Evolutionary conservation across 2,329 filamentous ascomycete genomes (phyloP).

Genomic region (Colletotrichum eremochloae): DNA sequence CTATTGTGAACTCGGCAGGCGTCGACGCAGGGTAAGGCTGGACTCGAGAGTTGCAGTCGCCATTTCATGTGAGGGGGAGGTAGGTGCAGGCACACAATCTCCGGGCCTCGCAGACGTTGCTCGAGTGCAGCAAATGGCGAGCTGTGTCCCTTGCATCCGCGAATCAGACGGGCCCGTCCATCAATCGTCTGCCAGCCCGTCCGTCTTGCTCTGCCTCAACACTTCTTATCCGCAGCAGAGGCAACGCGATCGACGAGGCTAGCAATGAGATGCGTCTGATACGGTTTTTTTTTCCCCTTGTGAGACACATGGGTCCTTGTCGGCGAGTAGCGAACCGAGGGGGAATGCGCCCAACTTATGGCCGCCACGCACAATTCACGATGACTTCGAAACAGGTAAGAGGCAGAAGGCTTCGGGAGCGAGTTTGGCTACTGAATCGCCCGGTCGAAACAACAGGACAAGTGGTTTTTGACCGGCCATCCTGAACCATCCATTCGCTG

Average conservation of each 20-base stretch:
- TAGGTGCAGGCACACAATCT: conserved; percentile 36
- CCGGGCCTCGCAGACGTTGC: conserved; percentile 30
- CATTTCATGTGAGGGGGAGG: conserved; percentile 37
- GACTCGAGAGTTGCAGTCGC: conserved; percentile 28
- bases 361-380: conserved; percentile 26
- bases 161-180: conserved; percentile 26
- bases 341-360: not conserved
- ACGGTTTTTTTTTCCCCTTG: conserved; percentile 19
- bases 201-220: not conserved
- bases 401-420: not conserved
- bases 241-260: conserved; percentile 32
- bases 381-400: conserved; percentile 26
- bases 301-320: conserved; percentile 37
- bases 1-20: not conserved
- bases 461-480: not conserved
- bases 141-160: conserved; percentile 31
- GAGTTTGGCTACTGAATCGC: conserved; percentile 7
- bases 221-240: conserved; percentile 19
- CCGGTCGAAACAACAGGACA: not conserved
- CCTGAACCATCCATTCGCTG: conserved; percentile 16
- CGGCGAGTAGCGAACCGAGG: conserved; percentile 26
- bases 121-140: conserved; percentile 15
- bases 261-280: conserved; percentile 32
- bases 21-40: conserved; percentile 35
- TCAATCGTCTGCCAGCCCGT: conserved; percentile 30